Percentiles rank a stretch among this genome's conserved stretches.
Evolutionary conservation across 768 basidiomycete species (phyloP).

Genomic region (Leucosporidium creatinivorum): DNA sequence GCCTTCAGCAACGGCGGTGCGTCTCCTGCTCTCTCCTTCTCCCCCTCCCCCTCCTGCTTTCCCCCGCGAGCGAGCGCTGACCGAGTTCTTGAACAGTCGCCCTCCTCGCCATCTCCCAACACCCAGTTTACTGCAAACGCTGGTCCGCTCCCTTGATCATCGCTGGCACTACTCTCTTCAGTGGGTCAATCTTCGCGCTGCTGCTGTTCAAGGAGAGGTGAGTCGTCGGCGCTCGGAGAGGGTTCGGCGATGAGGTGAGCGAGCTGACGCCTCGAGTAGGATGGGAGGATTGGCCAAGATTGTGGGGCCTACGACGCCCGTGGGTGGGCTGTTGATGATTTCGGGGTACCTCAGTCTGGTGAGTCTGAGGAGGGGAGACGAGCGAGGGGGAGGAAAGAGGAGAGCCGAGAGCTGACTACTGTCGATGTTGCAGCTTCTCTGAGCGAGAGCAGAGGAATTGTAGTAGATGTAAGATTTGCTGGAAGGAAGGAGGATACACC

Average conservation of each 20-base stretch:
- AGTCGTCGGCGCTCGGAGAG: not conserved
- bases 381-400: too few species aligned
- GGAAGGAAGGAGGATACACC: too few species aligned
- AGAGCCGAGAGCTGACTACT: too few species aligned
- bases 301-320: slow-evolving; percentile 24
- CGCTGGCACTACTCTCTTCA: slow-evolving; percentile 28
- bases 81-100: slow-evolving; percentile 24
- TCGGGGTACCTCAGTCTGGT: not conserved
- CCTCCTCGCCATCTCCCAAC: slow-evolving; percentile 31
- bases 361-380: too few species aligned
- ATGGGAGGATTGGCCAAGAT: slow-evolving; percentile 22
- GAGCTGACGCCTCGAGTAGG: not conserved
- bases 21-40: not conserved
- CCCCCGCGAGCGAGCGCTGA: too few species aligned
- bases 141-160: slow-evolving; percentile 24
- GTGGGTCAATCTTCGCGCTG: slow-evolving; percentile 28
- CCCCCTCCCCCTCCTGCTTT: not conserved
- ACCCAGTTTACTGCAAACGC: slow-evolving; percentile 20
- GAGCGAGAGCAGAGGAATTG: too few species aligned
- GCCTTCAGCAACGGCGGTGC: slow-evolving; percentile 26
- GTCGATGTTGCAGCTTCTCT: too few species aligned
- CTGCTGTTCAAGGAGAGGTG: slow-evolving; percentile 16
- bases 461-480: too few species aligned
- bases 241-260: not conserved
- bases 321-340: slow-evolving; percentile 29